Conservation (phyloP, 108 stramenopile species). For the Cyclotella baltica region DNA sequence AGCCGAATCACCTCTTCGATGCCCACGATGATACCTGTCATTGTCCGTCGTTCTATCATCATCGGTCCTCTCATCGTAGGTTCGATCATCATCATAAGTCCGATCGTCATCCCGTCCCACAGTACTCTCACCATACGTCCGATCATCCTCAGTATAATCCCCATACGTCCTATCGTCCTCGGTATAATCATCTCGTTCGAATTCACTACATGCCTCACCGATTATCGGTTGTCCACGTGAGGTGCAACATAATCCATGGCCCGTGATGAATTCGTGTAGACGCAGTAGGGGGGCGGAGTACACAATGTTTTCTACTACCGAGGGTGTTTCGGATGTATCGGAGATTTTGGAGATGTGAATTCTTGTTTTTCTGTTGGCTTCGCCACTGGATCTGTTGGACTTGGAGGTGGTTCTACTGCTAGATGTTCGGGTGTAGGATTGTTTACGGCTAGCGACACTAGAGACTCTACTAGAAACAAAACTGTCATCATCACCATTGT, state of each 20-base stretch:
- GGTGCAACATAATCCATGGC: constrained; percentile 9
- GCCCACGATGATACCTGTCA: not conserved
- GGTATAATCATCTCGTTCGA: not conserved
- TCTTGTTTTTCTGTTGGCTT: not conserved
- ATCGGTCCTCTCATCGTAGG: constrained; percentile 8
- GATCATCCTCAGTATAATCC: constrained; percentile 8
- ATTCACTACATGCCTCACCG: not conserved
- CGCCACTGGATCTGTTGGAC: not conserved
- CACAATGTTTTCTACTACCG: constrained; percentile 7
- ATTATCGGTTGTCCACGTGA: not conserved
- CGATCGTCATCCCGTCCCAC: not conserved
- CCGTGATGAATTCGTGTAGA: constrained; percentile 13
- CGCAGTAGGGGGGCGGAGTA: not conserved
- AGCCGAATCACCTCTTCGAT: not conserved
- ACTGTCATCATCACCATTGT: not conserved
- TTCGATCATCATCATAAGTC: not conserved
- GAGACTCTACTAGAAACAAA: constrained; percentile 1
- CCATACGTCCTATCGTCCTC: not conserved
- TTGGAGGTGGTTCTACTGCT: not conserved
- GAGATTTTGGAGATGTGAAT: not conserved
- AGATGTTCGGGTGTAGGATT: too few species aligned
- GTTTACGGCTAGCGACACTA: too few species aligned
- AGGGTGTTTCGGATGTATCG: not conserved
- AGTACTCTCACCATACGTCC: not conserved
- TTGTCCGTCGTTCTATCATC: constrained; percentile 1